Evolutionary conservation across 257 asterid genomes (phyloP).

Genomic region (Solanum medicagineum): DNA sequence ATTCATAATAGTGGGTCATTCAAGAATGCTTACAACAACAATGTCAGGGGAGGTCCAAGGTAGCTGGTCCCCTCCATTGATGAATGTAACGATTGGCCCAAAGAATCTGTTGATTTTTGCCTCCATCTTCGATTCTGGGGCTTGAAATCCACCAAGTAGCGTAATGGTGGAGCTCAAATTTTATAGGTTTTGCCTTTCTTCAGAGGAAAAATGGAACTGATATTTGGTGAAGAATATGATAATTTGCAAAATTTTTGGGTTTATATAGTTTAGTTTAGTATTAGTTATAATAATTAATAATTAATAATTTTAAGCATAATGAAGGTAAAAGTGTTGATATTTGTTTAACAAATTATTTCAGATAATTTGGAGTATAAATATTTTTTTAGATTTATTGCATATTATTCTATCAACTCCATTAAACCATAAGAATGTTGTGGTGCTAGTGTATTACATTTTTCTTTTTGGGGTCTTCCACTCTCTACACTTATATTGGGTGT

Average conservation of each 20-base stretch:
- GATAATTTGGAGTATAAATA: neutral
- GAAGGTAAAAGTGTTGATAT: neutral
- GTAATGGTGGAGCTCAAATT: neutral
- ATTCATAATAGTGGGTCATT: neutral
- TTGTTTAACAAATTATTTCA: neutral
- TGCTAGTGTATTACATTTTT: no score
- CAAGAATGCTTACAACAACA: constrained; percentile 21
- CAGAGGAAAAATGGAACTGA: neutral
- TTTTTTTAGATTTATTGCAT: neutral
- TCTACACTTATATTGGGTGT: no score
- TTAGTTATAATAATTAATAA: neutral
- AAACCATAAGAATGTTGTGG: neutral
- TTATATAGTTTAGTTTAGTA: neutral
- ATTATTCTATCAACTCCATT: neutral
- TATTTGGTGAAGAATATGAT: neutral
- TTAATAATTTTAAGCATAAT: neutral
- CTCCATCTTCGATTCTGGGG: constrained; percentile 19
- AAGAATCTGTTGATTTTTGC: constrained; percentile 37
- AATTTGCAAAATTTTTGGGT: neutral
- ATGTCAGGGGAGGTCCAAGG: constrained; percentile 57
- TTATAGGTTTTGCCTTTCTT: neutral
- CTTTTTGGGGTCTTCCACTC: no score
- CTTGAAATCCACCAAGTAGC: neutral
- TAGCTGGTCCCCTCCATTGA: constrained; percentile 56
- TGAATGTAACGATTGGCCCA: constrained; percentile 46